These are phyloP conservation scores for Hypoxylon sp. DNA, from an alignment of 2,329 filamentous ascomycete species.

Conservation along the genomic window DNA sequence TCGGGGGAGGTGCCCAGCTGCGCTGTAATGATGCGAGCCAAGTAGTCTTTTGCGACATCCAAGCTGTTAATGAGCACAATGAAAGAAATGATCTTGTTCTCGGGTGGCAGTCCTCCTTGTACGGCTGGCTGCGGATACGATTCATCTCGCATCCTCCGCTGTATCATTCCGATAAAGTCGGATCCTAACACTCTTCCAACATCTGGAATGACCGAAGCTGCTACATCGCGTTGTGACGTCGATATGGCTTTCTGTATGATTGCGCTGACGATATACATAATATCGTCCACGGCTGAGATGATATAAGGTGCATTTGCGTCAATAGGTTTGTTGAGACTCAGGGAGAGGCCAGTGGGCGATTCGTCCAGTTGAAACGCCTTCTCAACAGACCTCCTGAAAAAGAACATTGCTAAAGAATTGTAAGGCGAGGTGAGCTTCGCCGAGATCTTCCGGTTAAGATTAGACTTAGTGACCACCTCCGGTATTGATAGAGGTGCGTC, in stretches of 20 bases:
- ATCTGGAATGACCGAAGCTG: slow-evolving; percentile 82
- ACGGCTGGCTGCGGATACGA: slow-evolving; percentile 85
- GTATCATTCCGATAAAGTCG: slow-evolving; percentile 97
- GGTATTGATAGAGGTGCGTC: slow-evolving; percentile 75
- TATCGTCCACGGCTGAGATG: slow-evolving; percentile 94
- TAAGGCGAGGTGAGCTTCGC: slow-evolving; percentile 83
- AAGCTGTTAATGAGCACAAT: slow-evolving; percentile 96
- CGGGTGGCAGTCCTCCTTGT: slow-evolving; percentile 85
- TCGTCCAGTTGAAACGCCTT: slow-evolving; percentile 98
- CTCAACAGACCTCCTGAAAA: slow-evolving; percentile 95
- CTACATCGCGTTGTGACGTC: slow-evolving; percentile 84
- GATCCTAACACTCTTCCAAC: slow-evolving; percentile 83
- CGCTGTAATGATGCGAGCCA: slow-evolving; percentile 83
- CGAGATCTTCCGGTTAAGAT: slow-evolving; percentile 82
- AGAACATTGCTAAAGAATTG: slow-evolving; percentile 94
- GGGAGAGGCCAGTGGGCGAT: slow-evolving; percentile 80
- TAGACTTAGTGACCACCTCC: slow-evolving; percentile 81
- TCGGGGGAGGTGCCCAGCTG: slow-evolving; percentile 66
- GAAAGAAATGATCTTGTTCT: slow-evolving; percentile 89
- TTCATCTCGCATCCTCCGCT: slow-evolving; percentile 97
- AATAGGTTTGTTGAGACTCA: slow-evolving; percentile 79
- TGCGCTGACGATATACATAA: slow-evolving; percentile 98
- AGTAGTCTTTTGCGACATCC: slow-evolving; percentile 91
- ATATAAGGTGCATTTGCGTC: slow-evolving; percentile 88
- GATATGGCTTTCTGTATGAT: slow-evolving; percentile 88